Conservation (phyloP, 768 basidiomycete species). For the Amylocystis lapponica region DNA sequence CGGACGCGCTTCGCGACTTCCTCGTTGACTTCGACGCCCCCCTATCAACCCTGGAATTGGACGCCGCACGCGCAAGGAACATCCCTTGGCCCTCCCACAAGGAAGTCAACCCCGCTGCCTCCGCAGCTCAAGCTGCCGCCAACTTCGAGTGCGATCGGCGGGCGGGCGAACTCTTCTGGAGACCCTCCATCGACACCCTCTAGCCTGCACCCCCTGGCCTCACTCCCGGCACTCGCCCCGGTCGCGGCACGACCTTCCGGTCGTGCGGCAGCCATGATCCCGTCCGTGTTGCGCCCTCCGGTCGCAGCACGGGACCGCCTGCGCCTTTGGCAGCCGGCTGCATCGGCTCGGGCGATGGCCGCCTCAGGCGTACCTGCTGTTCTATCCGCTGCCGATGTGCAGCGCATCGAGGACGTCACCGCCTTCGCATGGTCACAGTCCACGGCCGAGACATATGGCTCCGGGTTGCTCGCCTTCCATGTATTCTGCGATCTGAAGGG, state of each 20-base stretch:
- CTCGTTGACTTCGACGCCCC: constrained; percentile 6
- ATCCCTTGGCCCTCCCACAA: no score
- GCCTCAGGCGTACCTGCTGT: not conserved
- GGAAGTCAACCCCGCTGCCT: no score
- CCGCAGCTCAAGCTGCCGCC: no score
- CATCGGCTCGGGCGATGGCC: not conserved
- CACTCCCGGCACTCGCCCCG: no score
- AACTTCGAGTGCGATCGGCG: no score
- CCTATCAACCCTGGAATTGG: no score
- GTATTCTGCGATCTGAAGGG: constrained; percentile 30
- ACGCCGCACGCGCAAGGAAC: no score
- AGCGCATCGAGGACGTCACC: constrained; percentile 21
- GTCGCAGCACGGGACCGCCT: constrained; percentile 4
- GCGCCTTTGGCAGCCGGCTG: constrained; percentile 2
- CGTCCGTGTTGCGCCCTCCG: not conserved
- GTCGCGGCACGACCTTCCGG: no score
- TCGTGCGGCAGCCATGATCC: no score
- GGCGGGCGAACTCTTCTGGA: no score
- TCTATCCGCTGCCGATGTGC: constrained; percentile 14
- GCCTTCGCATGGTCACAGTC: constrained; percentile 21
- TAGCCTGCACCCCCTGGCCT: no score
- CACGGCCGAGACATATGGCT: constrained; percentile 31
- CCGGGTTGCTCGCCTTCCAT: constrained; percentile 34
- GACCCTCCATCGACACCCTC: no score
- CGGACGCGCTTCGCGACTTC: constrained; percentile 1